Conservation (phyloP, 352 stramenopile species). For the Phytopythium oedochilum region DNA sequence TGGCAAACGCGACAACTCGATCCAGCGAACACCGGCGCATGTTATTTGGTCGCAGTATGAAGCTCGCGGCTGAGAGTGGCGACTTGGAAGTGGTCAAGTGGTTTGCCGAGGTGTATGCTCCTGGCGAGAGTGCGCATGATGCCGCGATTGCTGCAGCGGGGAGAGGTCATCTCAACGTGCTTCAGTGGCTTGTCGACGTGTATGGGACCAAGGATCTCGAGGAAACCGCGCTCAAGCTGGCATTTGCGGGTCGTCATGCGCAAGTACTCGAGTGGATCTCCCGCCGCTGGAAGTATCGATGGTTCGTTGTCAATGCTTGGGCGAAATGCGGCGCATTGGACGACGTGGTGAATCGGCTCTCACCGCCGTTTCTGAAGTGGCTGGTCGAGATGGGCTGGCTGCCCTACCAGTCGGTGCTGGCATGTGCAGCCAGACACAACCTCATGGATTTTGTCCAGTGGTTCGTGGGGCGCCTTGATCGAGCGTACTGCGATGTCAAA, state of each 20-base stretch:
- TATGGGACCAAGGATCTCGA: not conserved
- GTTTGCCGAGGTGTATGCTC: not conserved
- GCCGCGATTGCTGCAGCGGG: not conserved
- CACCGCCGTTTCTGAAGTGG: not conserved
- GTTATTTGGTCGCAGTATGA: not conserved
- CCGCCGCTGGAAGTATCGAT: not conserved
- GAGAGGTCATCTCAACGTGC: not conserved
- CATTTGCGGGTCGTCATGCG: too few species aligned
- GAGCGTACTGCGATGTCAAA: not conserved
- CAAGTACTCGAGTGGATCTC: not conserved
- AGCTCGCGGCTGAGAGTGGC: not conserved
- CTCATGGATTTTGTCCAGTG: not conserved
- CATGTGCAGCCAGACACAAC: not conserved
- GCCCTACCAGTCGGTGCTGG: not conserved
- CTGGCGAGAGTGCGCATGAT: too few species aligned
- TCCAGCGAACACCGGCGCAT: too few species aligned
- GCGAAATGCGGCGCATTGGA: too few species aligned
- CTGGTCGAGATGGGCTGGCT: not conserved
- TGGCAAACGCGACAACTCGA: too few species aligned
- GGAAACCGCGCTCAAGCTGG: not conserved
- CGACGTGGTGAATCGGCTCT: not conserved
- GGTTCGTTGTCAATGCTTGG: too few species aligned
- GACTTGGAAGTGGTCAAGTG: not conserved
- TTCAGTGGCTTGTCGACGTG: not conserved
- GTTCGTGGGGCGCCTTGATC: not conserved